These are phyloP conservation scores for Coriolopsis trogii DNA, from an alignment of 1,284 basidiomycete species.

Conservation along the genomic window DNA sequence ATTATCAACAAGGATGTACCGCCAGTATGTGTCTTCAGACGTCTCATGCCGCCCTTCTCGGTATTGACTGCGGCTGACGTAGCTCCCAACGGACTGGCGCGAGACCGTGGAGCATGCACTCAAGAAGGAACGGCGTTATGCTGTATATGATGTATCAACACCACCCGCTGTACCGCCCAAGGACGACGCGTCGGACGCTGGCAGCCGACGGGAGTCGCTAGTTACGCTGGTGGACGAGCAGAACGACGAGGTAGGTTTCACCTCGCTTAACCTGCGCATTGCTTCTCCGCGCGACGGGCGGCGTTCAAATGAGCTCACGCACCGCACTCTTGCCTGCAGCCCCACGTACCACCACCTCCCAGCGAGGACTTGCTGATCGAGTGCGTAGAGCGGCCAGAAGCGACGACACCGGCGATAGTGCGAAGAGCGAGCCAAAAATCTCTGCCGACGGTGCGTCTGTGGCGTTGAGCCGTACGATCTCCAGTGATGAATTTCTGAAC, in stretches of 20 bases:
- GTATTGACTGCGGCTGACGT: slow-evolving; percentile 22
- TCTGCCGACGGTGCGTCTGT: slow-evolving; percentile 19
- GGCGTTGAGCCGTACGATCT: too few relatives aligned
- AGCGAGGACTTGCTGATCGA: slow-evolving; percentile 8
- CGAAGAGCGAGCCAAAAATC: slow-evolving; percentile 22
- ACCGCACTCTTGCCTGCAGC: slow-evolving; percentile 20
- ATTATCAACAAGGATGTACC: slow-evolving; percentile 41
- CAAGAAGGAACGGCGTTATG: slow-evolving; percentile 33
- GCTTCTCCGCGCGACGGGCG: slow-evolving; percentile 7
- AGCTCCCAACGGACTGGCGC: slow-evolving; percentile 58
- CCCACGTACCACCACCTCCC: slow-evolving; percentile 13
- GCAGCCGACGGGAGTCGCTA: slow-evolving; percentile 15
- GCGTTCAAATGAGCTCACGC: slow-evolving; percentile 9
- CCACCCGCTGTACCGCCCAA: slow-evolving; percentile 12
- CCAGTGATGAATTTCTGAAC: slow-evolving; percentile 3
- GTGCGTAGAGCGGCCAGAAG: slow-evolving; percentile 7
- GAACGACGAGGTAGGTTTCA: slow-evolving; percentile 15
- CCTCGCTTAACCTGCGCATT: slow-evolving; percentile 9
- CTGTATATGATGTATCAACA: slow-evolving; percentile 22
- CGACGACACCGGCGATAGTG: slow-evolving; percentile 6
- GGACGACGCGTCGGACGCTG: slow-evolving; percentile 7
- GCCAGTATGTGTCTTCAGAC: slow-evolving; percentile 41
- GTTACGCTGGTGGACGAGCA: slow-evolving; percentile 14
- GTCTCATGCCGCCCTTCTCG: too few relatives aligned
- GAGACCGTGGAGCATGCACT: slow-evolving; percentile 45